Evolutionary conservation across 2,329 filamentous ascomycete species (phyloP).

Genomic region (Aureobasidium sp.): DNA sequence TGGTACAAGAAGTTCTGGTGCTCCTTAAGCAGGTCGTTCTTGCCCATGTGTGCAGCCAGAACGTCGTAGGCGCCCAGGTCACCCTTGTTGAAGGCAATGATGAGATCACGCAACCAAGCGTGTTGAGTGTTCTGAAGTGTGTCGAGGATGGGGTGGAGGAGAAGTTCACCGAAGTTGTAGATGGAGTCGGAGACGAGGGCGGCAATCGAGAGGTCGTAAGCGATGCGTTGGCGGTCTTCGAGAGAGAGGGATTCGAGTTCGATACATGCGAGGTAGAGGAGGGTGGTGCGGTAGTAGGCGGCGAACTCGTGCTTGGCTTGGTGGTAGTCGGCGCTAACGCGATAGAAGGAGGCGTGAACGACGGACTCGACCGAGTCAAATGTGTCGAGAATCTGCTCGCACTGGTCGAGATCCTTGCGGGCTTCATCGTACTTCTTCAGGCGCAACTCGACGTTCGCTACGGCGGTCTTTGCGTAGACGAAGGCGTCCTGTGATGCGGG

Average conservation of each 20-base stretch:
- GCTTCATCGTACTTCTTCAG: conserved; percentile 73
- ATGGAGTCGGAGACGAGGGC: conserved; percentile 90
- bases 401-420: conserved; percentile 75
- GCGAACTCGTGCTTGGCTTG: conserved; percentile 86
- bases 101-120: conserved; percentile 85
- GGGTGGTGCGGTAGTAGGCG: conserved; percentile 92
- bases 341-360: conserved; percentile 94
- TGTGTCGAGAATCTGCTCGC: conserved; percentile 76
- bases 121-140: conserved; percentile 66
- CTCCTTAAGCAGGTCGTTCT: conserved; percentile 68
- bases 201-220: conserved; percentile 86
- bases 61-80: conserved; percentile 82
- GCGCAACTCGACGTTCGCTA: conserved; percentile 77
- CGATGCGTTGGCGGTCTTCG: conserved; percentile 69
- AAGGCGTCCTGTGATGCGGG: conserved; percentile 90
- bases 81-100: conserved; percentile 95
- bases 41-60: conserved; percentile 59
- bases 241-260: conserved; percentile 66
- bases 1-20: conserved; percentile 82
- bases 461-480: conserved; percentile 86
- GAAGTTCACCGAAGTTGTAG: conserved; percentile 99
- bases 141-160: conserved; percentile 91
- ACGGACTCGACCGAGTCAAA: conserved; percentile 95
- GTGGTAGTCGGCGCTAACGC: conserved; percentile 90
- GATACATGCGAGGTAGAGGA: conserved; percentile 95